phyloP scores from a whole-genome alignment of 1,139 yeast species.

The Yamadazyma diospyri region DNA sequence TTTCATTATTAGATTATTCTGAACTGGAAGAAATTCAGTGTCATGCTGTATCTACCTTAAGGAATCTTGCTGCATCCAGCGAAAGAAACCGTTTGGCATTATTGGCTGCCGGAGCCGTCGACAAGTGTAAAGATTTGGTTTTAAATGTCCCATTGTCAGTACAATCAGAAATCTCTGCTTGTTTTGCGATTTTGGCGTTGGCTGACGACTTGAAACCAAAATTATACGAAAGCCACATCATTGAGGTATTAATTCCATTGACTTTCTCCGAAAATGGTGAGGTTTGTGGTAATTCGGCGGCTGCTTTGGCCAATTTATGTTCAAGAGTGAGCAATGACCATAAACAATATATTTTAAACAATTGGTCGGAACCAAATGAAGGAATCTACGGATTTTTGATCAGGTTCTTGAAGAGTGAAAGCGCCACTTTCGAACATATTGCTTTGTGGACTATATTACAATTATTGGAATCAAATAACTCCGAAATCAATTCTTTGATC shows the following conservation, averaged over 20 bases:
- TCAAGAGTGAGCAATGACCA: slow-evolving; percentile 80
- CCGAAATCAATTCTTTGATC: slow-evolving; percentile 60
- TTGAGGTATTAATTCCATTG: slow-evolving; percentile 86
- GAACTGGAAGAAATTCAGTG: slow-evolving; percentile 97
- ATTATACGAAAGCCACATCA: slow-evolving; percentile 77
- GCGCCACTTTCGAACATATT: slow-evolving; percentile 96
- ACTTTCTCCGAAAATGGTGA: slow-evolving; percentile 87
- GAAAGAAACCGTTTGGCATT: slow-evolving; percentile 91
- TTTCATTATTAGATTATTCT: slow-evolving; percentile 74
- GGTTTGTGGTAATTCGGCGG: slow-evolving; percentile 98
- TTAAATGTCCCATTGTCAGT: slow-evolving; percentile 81
- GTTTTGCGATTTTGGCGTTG: slow-evolving; percentile 92
- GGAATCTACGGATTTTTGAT: slow-evolving; percentile 85
- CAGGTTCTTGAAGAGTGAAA: slow-evolving; percentile 76
- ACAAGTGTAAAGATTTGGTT: slow-evolving; percentile 86
- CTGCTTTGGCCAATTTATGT: slow-evolving; percentile 93
- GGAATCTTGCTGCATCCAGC: slow-evolving; percentile 93
- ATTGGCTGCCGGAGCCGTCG: slow-evolving; percentile 93
- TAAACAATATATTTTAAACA: slow-evolving; percentile 65
- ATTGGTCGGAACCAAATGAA: slow-evolving; percentile 78
- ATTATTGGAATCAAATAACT: slow-evolving; percentile 81
- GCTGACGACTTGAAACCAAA: slow-evolving; percentile 93
- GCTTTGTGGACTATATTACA: slow-evolving; percentile 97
- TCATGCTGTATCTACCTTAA: slow-evolving; percentile 91
- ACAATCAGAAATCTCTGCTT: slow-evolving; percentile 95